These are phyloP conservation scores for Lodderomyces elongisporus DNA, from an alignment of 1,139 yeast species.

Conservation along the genomic window DNA sequence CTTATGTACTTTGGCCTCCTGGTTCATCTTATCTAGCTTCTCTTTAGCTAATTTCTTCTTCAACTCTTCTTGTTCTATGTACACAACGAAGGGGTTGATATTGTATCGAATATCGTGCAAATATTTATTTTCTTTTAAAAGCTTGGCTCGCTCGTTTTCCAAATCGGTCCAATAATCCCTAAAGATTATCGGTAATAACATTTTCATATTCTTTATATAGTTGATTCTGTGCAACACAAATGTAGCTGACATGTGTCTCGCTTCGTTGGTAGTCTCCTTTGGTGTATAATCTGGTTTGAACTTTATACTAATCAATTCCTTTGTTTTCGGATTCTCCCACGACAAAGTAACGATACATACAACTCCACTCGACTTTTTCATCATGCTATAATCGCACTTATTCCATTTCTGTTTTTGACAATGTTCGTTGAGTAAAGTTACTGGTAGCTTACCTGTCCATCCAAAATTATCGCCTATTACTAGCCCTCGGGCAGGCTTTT, in stretches of 20 bases:
- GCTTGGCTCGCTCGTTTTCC: slow-evolving; percentile 50
- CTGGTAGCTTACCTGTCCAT: slow-evolving; percentile 96
- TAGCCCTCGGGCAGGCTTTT: slow-evolving; percentile 39
- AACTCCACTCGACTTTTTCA: slow-evolving; percentile 46
- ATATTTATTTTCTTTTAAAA: slow-evolving; percentile 40
- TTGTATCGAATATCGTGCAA: slow-evolving; percentile 52
- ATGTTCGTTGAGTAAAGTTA: slow-evolving; percentile 77
- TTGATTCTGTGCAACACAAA: slow-evolving; percentile 77
- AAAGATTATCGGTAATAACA: slow-evolving; percentile 83
- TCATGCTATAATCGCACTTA: slow-evolving; percentile 73
- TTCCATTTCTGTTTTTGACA: slow-evolving; percentile 91
- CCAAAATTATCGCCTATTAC: slow-evolving; percentile 47
- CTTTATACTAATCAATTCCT: slow-evolving; percentile 54
- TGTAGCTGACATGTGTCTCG: slow-evolving; percentile 87
- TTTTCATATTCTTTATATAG: slow-evolving; percentile 73
- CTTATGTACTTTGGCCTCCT: slow-evolving; percentile 35
- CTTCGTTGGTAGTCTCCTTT: slow-evolving; percentile 79
- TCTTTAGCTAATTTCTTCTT: slow-evolving; percentile 43
- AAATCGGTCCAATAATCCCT: slow-evolving; percentile 72
- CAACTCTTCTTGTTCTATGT: slow-evolving; percentile 48
- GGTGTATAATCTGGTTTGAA: slow-evolving; percentile 67
- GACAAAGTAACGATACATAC: slow-evolving; percentile 57
- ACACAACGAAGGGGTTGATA: slow-evolving; percentile 67
- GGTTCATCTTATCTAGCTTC: slow-evolving; percentile 30
- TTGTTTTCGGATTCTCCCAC: slow-evolving; percentile 78